Base-by-base conservation (phyloP, 2,329 filamentous ascomycete species). In the Pseudonectria buxi region DNA sequence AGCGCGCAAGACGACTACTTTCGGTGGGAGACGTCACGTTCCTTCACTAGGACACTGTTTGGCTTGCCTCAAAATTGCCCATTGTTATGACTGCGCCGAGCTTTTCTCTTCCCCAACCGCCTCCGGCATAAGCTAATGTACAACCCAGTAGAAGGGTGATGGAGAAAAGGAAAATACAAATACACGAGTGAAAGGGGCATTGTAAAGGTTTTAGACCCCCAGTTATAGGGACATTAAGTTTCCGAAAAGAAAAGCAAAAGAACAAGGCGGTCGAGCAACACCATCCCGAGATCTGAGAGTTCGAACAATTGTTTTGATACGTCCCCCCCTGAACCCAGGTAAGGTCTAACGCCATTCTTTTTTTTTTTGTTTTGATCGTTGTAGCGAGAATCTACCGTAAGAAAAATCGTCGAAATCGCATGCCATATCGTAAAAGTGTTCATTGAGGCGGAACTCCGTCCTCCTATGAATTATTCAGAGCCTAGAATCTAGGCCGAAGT, bases 341-440 rank as follows among this genome's bases (percentile, higher is more conserved):
- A 42, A 49, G 45, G 46, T 52, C 43, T 40, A 50, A 44, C 33
- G 45, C 38, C 40, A 25, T 30, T 30, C 33, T 33, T 32, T 41
- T 37, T 47, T 45, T 39, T 44, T 45, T 51, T 46, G 39, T 38
- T 51, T 45, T 41, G 47, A 53, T 54, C 47, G 46, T 50, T 26
- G 47, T 44, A 55, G 56, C 50, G 44, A 56, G 44, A 52, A 54
- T 58, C 48, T 58, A 56, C 55, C 52, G 47, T 62, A 62, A 57
- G 51, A 57, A 48, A 61, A 60, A 53, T 61, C 53, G 53, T 61
- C 52, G 46, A 56, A 63, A 56, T 59, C 56, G 57, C 55, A 50
- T 61, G 54, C 55, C 59, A 61, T 57, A 60, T 61, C 56, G 50
- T 62, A 57, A 62, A 45, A 51, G 48, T 56, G 47, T 47, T 59